Evolutionary conservation across 2,329 filamentous ascomycete species (phyloP).

Genomic region (Clarireedia paspali): DNA sequence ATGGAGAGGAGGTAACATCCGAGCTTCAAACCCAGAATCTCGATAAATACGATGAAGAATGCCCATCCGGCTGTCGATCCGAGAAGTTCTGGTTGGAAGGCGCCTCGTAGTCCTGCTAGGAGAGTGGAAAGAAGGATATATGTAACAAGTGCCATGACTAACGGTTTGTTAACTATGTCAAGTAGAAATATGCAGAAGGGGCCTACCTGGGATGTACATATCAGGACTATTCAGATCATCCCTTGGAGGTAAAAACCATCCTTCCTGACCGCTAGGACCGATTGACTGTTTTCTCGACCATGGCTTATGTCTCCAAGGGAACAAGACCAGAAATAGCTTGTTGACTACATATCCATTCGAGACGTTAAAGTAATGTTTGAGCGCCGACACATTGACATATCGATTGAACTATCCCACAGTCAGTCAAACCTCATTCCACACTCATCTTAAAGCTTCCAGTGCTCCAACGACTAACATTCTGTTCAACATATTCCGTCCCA

Average conservation of each 20-base stretch:
- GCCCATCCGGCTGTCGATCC: slow-evolving; percentile 76
- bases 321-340: slow-evolving; percentile 88
- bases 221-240: slow-evolving; percentile 97
- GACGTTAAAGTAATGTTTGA: slow-evolving; percentile 99
- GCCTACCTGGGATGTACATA: slow-evolving; percentile 78
- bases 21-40: slow-evolving; percentile 84
- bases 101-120: slow-evolving; percentile 78
- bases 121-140: slow-evolving; percentile 93
- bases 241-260: slow-evolving; percentile 80
- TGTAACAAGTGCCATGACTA: slow-evolving; percentile 90
- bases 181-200: not conserved
- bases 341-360: slow-evolving; percentile 93
- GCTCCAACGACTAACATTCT: slow-evolving; percentile 57
- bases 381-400: slow-evolving; percentile 84
- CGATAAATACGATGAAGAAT: slow-evolving; percentile 73
- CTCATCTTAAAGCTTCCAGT: not conserved
- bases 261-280: slow-evolving; percentile 60
- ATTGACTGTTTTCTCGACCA: slow-evolving; percentile 87
- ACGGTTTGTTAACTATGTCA: not conserved
- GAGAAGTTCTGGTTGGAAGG: slow-evolving; percentile 89
- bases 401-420: slow-evolving; percentile 52
- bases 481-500: slow-evolving; percentile 89
- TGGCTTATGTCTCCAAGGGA: slow-evolving; percentile 95
- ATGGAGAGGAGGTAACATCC: slow-evolving; percentile 93
- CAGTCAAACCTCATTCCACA: slow-evolving; percentile 10